Evolutionary conservation across 2,329 filamentous ascomycete species (phyloP).

Genomic region (Didymella arachidicola): DNA sequence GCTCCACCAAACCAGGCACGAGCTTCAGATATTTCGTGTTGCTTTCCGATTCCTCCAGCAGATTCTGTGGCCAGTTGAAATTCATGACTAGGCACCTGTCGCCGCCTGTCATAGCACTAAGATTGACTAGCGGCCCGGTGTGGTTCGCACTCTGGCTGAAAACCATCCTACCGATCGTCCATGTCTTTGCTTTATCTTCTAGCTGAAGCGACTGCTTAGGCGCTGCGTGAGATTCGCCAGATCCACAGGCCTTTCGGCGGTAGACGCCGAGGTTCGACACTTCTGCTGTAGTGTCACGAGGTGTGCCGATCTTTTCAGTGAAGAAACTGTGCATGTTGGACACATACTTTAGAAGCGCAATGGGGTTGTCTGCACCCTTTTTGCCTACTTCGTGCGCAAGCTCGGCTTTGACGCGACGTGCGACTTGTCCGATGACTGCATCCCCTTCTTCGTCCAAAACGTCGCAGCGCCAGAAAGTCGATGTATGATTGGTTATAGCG

Average conservation of each 20-base stretch:
- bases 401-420: constrained; percentile 25
- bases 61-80: constrained; percentile 53
- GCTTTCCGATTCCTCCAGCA: constrained; percentile 39
- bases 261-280: constrained; percentile 58
- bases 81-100: constrained; percentile 54
- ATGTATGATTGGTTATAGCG: constrained; percentile 17
- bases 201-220: not conserved
- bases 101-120: constrained; percentile 54
- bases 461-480: not conserved
- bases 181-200: not conserved
- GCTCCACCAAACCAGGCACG: constrained; percentile 13
- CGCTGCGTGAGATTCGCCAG: not conserved
- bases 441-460: not conserved
- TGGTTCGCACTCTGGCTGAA: constrained; percentile 57
- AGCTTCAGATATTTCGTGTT: constrained; percentile 1
- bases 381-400: constrained; percentile 31
- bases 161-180: constrained; percentile 51
- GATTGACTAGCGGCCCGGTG: constrained; percentile 48
- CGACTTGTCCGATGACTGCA: constrained; percentile 23
- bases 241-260: not conserved
- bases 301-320: constrained; percentile 49
- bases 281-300: constrained; percentile 52
- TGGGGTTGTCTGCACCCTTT: constrained; percentile 39
- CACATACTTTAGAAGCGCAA: constrained; percentile 54
- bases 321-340: constrained; percentile 52